Conservation (phyloP, 2,329 filamentous ascomycete genomes). For the Xylariomycetidae sp. region DNA sequence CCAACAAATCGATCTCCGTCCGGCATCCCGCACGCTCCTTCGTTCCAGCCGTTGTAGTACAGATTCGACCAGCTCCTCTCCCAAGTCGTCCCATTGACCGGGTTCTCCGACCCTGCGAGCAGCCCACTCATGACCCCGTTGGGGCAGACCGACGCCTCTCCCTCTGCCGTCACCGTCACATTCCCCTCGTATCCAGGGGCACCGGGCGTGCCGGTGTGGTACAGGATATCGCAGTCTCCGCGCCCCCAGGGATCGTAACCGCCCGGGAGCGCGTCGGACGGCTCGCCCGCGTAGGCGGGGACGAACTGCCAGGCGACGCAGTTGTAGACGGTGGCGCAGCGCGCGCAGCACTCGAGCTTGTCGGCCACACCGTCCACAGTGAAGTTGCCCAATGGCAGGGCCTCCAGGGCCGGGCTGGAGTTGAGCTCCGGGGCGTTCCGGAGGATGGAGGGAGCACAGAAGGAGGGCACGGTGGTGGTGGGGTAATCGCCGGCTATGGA, state of each 20-base stretch:
- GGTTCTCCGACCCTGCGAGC: slow-evolving; percentile 13
- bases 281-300: slow-evolving; percentile 15
- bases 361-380: slow-evolving; percentile 21
- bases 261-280: slow-evolving; percentile 19
- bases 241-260: slow-evolving; percentile 27
- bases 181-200: slow-evolving; percentile 5
- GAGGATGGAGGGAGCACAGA: slow-evolving; percentile 24
- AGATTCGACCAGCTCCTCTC: slow-evolving; percentile 17
- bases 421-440: slow-evolving; percentile 19
- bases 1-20: slow-evolving; percentile 12
- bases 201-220: slow-evolving; percentile 17
- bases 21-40: slow-evolving; percentile 23
- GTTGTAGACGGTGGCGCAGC: slow-evolving; percentile 25
- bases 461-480: slow-evolving; percentile 22
- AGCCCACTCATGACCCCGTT: slow-evolving; percentile 13
- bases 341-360: slow-evolving; percentile 25
- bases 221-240: slow-evolving; percentile 23
- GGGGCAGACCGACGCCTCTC: slow-evolving; percentile 12
- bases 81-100: slow-evolving; percentile 7
- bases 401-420: slow-evolving; percentile 5
- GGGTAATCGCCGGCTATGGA: slow-evolving; percentile 19
- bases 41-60: slow-evolving; percentile 28
- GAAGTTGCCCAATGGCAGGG: slow-evolving; percentile 15
- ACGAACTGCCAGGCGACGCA: slow-evolving; percentile 26
- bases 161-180: slow-evolving; percentile 2